Evolutionary conservation across 2,329 filamentous ascomycete species (phyloP), one percentile per base, ranked within the genome.

Genomic region (Apiospora phragmitis): DNA sequence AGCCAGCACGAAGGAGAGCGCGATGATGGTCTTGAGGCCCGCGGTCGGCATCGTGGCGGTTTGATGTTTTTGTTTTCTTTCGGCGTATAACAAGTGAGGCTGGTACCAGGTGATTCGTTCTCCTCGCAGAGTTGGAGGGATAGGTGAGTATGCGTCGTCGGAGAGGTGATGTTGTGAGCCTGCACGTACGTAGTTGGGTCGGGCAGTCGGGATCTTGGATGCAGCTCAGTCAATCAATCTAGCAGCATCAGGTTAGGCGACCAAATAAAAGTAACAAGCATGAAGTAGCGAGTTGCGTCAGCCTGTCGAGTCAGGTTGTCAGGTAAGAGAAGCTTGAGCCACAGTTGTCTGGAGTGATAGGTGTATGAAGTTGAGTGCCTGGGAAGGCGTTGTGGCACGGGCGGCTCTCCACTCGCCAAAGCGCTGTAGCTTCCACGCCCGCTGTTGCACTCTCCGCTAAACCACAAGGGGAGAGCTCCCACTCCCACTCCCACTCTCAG

Each of bases 11-110:
- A 99, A 99, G 81, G 96, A 98, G 77, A 99, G 93, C 75, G 94
- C 94, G 83, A 99, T 99, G 84, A 99, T 99, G 76, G 96, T 99
- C 86, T 98, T 98, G 80, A 99, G 91, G 81, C 96, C 96, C 77
- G 96, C 94, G 86, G 93, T 89, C 85, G 88, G 82, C 88, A 90
- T 90, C 74, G 78, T 86, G 84, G 67, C 43, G 43, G 11, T 45
- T 67, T 65, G 55, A 32, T 38, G 55, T 79, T 72, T 72, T 75
- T 49, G 70, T 55, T 51, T 51, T n/a, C n/a, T n/a, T 41, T 41
- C 8, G 38, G 8, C n/a, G n/a, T n/a, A n/a, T n/a, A n/a, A n/a
- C n/a, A 69, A 45, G 32, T 16, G 35, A 38, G 18, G 45, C 65
- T 42, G 18, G 71, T 68, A 45, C 26, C 16, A 26, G 41, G 55